Conservation (phyloP, 495 filamentous ascomycete species). For the Xylaria nigripes region DNA sequence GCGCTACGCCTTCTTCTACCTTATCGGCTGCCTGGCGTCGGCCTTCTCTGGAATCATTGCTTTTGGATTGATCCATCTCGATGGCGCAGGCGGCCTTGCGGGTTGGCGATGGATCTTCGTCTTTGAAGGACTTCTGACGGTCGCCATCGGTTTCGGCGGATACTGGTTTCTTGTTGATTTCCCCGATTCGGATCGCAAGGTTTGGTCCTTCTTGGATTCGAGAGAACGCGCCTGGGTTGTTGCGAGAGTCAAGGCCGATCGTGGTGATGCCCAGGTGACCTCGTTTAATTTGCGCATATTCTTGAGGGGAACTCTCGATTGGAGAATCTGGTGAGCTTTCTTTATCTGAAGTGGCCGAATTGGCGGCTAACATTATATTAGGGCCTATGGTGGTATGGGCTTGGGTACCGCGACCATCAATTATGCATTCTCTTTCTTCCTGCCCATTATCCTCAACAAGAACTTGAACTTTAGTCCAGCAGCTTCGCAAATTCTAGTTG, state of each 20-base stretch:
- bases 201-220: conserved; percentile 46
- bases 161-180: conserved; percentile 52
- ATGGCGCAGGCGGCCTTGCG: conserved; percentile 34
- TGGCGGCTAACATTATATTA: conserved; percentile 1
- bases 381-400: conserved; percentile 45
- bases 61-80: conserved; percentile 51
- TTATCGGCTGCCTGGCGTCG: conserved; percentile 52
- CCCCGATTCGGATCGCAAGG: conserved; percentile 45
- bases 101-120: conserved; percentile 60
- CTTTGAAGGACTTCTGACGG: conserved; percentile 46
- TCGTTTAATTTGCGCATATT: conserved; percentile 43
- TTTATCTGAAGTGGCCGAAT: neutral
- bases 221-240: conserved; percentile 46
- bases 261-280: conserved; percentile 41
- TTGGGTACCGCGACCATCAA: conserved; percentile 47
- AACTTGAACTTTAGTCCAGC: conserved; percentile 49
- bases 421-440: conserved; percentile 57
- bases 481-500: conserved; percentile 49
- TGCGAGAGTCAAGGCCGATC: conserved; percentile 46
- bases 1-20: conserved; percentile 54
- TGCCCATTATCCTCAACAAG: conserved; percentile 52
- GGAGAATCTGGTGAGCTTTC: conserved; percentile 44
- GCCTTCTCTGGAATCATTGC: conserved; percentile 55
- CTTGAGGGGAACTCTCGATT: conserved; percentile 38
- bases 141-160: conserved; percentile 34